A percentile compares a stretch with the other conserved stretches of the same genome.
These are phyloP conservation scores for Mycena belliarum DNA, from an alignment of 768 basidiomycete genomes.

Conservation along the genomic window DNA sequence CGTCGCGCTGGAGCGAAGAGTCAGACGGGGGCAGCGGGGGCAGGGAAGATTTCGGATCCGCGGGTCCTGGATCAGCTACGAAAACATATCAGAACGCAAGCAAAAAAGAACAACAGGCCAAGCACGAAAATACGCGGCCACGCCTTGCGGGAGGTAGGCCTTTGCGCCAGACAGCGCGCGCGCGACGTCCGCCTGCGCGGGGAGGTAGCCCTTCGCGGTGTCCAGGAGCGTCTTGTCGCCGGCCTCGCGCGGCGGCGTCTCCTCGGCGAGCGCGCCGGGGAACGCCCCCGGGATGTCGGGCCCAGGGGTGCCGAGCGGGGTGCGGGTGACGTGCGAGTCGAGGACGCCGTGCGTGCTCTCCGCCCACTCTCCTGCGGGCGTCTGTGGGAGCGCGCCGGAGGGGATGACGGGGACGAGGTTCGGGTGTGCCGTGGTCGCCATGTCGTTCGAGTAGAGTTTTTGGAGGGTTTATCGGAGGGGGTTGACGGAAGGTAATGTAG, in stretches of 20 bases:
- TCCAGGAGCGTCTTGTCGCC: background rate
- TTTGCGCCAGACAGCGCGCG: background rate
- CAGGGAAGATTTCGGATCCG: background rate
- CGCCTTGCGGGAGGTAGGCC: background rate
- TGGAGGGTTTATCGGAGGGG: no score
- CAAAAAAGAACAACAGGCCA: background rate
- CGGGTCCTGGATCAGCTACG: background rate
- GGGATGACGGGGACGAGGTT: background rate
- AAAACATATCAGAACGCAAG: background rate
- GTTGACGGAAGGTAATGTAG: no score
- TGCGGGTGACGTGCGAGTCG: background rate
- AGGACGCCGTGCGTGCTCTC: background rate
- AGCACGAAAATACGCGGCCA: background rate
- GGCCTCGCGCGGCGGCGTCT: background rate
- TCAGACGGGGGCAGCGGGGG: background rate
- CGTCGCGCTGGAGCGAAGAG: background rate
- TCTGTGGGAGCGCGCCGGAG: slow-evolving; percentile 7
- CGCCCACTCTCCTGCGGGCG: slow-evolving; percentile 12
- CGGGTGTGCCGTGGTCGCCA: background rate
- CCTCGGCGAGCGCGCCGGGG: background rate
- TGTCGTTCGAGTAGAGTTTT: no score
- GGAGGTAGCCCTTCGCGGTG: background rate
- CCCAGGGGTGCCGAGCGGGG: slow-evolving; percentile 5
- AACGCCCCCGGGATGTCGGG: background rate
- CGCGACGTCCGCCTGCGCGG: background rate